These are phyloP conservation scores for Penicillium sumatraense DNA, from an alignment of 2,329 filamentous ascomycete genomes.

Conservation along the genomic window DNA sequence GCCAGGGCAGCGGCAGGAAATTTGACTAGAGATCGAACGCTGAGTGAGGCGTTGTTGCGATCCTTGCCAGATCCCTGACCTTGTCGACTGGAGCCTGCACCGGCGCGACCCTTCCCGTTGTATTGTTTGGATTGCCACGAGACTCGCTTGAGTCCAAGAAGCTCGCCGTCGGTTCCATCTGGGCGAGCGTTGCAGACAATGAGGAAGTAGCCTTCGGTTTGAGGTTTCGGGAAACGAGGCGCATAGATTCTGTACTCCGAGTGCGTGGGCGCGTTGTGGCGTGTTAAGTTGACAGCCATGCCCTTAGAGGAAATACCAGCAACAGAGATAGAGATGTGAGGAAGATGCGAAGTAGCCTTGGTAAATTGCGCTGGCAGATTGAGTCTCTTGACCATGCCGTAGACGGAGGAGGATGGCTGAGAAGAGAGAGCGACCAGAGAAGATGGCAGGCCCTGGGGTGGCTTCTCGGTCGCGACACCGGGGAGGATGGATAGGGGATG, in stretches of 20 bases:
- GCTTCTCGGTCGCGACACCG: slow-evolving; percentile 56
- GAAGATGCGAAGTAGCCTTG: slow-evolving; percentile 69
- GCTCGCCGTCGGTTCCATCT: slow-evolving; percentile 66
- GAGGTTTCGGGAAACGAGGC: slow-evolving; percentile 88
- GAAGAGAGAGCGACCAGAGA: slow-evolving; percentile 38
- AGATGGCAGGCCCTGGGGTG: slow-evolving; percentile 30
- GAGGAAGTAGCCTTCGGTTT: slow-evolving; percentile 92
- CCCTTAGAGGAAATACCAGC: slow-evolving; percentile 65
- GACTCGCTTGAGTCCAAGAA: slow-evolving; percentile 84
- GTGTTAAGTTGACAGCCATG: slow-evolving; percentile 61
- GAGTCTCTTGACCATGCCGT: slow-evolving; percentile 33
- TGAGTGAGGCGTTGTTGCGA: slow-evolving; percentile 21
- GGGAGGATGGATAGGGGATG: slow-evolving; percentile 79
- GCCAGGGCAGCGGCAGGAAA: slow-evolving; percentile 31
- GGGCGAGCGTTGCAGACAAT: slow-evolving; percentile 61
- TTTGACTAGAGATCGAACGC: slow-evolving; percentile 36
- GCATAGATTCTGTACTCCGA: slow-evolving; percentile 78
- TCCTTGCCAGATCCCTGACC: slow-evolving; percentile 11
- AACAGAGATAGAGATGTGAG: slow-evolving; percentile 68
- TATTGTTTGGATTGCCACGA: slow-evolving; percentile 64
- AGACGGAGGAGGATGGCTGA: slow-evolving; percentile 30
- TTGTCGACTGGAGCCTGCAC: slow-evolving; percentile 19
- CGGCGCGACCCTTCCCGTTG: slow-evolving; percentile 15
- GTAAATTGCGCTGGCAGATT: slow-evolving; percentile 45
- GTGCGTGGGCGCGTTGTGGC: slow-evolving; percentile 69